Base-by-base conservation (phyloP, 257 asterid species). In the Gentiana macrophylla region DNA sequence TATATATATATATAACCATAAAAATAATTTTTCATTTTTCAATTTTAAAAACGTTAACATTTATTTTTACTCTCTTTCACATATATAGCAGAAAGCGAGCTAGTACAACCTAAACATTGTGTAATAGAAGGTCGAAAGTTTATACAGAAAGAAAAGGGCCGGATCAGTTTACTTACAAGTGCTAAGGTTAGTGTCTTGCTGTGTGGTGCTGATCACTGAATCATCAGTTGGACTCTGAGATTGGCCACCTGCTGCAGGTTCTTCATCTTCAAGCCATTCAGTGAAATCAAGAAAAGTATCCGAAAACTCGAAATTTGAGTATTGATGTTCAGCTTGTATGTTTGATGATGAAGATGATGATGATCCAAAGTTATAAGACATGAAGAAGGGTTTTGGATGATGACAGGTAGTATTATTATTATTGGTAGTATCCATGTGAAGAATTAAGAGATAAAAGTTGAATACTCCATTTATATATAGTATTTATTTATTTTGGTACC, bases 191-290 rank as follows among this genome's bases (percentile, higher is more conserved):
- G 61, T 45, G 24, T 46, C 73, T 8, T 75, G 77, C 10, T 48
- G 47, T 0, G 69, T 32, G 38, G 69, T 32, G 38, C 49, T 43
- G 5, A 48, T 62, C 4, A 48, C 67, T 47, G 72, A 49, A 56
- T 37, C 6, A 62, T 70, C 61, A 51, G 32, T 70, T 15, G 64
- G 78, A 57, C 66, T 60, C 53, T 65, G 84, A 51, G 68, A 41
- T 57, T 55, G 52, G 46, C 66, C 59, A 34, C 67, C 82, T 32
- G 80, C 46, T 3, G 65, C 8, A 2, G 78, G 71, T 32, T 68
- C 80, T 32, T 68, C 80, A 35, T 77, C 83, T 57, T 77, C 83
- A 35, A 53, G 59, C 96, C 94, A 86, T 50, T 72, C 80, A 55
- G 53, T 67, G 15, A 82, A 53, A 72, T 80, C 89, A 2, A 89